Evolutionary conservation across 129 eudicot genomes (phyloP), one percentile per base, ranked within the genome.

Genomic region (Flaveria bidentis): DNA sequence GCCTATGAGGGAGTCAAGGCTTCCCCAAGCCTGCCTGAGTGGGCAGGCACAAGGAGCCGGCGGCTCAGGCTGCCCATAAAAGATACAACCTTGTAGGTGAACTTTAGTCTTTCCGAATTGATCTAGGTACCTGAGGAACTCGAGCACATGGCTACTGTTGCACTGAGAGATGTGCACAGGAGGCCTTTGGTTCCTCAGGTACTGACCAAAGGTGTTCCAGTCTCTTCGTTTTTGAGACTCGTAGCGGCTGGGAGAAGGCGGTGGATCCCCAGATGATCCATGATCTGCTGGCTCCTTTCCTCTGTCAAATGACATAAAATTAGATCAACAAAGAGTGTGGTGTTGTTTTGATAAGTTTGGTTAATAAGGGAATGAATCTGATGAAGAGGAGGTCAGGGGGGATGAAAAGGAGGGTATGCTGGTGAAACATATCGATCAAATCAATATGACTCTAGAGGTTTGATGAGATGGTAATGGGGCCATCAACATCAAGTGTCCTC

Each of bases 91-190:
- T 66, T 73, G 85, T 47, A 86, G 33, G 72, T 88, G 94, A 67
- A 88, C 94, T 69, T 82, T 88, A 12, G 94, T 88, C 78, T 86
- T 88, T n/a, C 94, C 91, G 14, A 88, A 88, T 78, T 86, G 95
- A 60, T 89, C 95, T 1, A 89, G 61, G 61, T 86, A 86, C 9
- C 91, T 16, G 1, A 89, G 84, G 74, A 86, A 89, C 26, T 89
- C 95, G 12, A 84, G 77, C 13, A 86, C 95, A 42, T 89, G 95
- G 83, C 47, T 75, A 83, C 91, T 82, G 74, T 67, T 86, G 84
- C 95, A 89, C 33, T 84, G 83, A 10, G 83, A 15, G n/a, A 86
- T 69, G 1, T 78, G 73, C 1, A 86, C 77, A 2, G 91, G 85
- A 4, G 95, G 95, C 69, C 83, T 57, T 39, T 86, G 91, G 86